Evolutionary conservation across 768 basidiomycete species (phyloP).

Genomic region (Kwoniella dendrophila): DNA sequence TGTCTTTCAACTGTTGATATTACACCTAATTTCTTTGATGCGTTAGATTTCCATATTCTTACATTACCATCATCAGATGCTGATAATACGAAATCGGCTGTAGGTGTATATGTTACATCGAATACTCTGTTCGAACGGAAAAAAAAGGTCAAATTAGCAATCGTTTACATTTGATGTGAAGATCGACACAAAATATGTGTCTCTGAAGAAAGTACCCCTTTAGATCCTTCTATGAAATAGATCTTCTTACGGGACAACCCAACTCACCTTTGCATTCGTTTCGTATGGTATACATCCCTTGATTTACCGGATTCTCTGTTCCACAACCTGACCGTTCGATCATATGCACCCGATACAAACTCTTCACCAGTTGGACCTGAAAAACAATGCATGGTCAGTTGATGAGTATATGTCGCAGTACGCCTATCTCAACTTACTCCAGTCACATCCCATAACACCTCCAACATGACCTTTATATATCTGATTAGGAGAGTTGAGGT

Average conservation of each 20-base stretch:
- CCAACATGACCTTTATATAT: conserved; percentile 98
- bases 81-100: conserved; percentile 84
- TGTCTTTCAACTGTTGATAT: conserved; percentile 87
- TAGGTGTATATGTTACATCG: conserved; percentile 81
- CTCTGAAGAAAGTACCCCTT: conserved; percentile 1
- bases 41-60: conserved; percentile 90
- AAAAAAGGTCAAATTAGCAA: conserved; percentile 12
- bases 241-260: no score
- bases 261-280: conserved; percentile 92
- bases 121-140: conserved; percentile 87
- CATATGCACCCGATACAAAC: conserved; percentile 96
- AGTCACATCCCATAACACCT: conserved; percentile 94
- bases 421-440: conserved; percentile 62
- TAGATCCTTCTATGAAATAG: no score
- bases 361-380: conserved; percentile 80
- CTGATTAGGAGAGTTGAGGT: conserved; percentile 76
- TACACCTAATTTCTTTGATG: conserved; percentile 87
- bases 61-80: conserved; percentile 96
- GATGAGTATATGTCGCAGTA: not conserved
- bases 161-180: not conserved
- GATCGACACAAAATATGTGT: no score
- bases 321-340: conserved; percentile 92
- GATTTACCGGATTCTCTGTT: conserved; percentile 76
- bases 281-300: conserved; percentile 93
- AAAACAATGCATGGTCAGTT: not conserved